Conservation (phyloP, 176 grass and related monocot species). For the Hyparrhenia diplandra region DNA sequence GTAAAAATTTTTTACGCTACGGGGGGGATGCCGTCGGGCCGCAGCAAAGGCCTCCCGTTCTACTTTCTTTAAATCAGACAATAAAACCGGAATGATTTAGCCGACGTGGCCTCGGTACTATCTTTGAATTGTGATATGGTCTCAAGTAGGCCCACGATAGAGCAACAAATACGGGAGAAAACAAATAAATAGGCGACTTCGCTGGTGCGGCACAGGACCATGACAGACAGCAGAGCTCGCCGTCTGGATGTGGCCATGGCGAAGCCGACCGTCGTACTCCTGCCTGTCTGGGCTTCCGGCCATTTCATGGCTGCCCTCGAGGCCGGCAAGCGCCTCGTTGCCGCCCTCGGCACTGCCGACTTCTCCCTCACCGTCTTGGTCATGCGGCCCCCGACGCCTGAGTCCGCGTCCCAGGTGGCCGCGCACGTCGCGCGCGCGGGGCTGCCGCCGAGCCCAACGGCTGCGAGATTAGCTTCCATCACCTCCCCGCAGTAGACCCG, state of each 20-base stretch:
- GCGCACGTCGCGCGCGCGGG: not conserved
- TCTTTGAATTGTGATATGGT: no score
- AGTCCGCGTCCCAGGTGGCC: not conserved
- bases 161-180: not conserved
- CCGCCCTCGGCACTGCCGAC: not conserved
- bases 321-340: not conserved
- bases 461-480: conserved; percentile 7
- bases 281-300: not conserved
- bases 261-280: not conserved
- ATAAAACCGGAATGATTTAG: no score
- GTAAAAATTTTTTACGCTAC: no score
- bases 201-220: not conserved
- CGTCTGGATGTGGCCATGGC: not conserved
- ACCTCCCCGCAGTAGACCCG: conserved; percentile 7
- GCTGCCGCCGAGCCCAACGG: not conserved
- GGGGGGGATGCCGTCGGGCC: no score
- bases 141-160: no score
- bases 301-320: not conserved
- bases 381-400: not conserved
- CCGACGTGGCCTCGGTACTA: no score
- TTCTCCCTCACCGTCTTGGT: not conserved
- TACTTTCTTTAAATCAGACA: no score
- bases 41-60: no score
- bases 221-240: not conserved
- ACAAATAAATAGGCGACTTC: not conserved